Conservation (phyloP, 805 yeast genomes). For the Zygotorulaspora chibaensis region DNA sequence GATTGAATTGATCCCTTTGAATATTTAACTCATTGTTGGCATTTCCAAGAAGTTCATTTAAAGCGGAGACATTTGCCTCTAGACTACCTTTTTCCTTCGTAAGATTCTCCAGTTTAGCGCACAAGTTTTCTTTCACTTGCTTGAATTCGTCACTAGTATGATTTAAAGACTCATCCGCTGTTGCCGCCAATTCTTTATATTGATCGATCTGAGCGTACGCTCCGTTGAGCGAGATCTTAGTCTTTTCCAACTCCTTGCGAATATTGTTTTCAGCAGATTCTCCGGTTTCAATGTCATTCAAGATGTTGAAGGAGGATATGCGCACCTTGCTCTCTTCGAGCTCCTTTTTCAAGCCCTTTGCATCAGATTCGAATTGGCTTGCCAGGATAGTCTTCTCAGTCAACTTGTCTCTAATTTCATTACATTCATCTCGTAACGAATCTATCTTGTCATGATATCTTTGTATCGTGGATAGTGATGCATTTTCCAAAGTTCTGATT, state of each 20-base stretch:
- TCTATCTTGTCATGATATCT: conserved; percentile 61
- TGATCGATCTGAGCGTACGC: conserved; percentile 58
- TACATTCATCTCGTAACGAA: conserved; percentile 6
- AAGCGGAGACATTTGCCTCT: conserved; percentile 21
- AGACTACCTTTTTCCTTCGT: conserved; percentile 20
- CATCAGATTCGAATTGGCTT: conserved; percentile 10
- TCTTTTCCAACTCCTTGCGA: conserved; percentile 41
- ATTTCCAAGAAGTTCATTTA: conserved; percentile 32
- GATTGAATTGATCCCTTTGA: conserved; percentile 28
- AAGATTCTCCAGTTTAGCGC: conserved; percentile 15
- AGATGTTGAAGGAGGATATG: conserved; percentile 30
- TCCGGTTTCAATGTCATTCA: conserved; percentile 24
- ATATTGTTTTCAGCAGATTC: conserved; percentile 24
- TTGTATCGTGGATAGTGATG: conserved; percentile 47
- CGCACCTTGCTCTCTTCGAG: conserved; percentile 28
- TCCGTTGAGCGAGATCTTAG: conserved; percentile 51
- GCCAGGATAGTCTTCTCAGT: conserved; percentile 10
- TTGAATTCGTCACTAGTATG: conserved; percentile 54
- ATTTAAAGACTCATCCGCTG: conserved; percentile 62
- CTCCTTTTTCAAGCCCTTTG: conserved; percentile 21
- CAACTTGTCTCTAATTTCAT: conserved; percentile 28
- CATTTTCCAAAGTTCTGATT: conserved; percentile 37
- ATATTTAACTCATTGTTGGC: conserved; percentile 32
- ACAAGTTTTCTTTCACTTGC: conserved; percentile 34
- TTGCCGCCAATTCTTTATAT: conserved; percentile 55